A percentile compares a stretch with the other conserved stretches of the same genome.
Evolutionary conservation across 192 early-diverging fungal species (phyloP).

Genomic region (Backusella tuberculispora): DNA sequence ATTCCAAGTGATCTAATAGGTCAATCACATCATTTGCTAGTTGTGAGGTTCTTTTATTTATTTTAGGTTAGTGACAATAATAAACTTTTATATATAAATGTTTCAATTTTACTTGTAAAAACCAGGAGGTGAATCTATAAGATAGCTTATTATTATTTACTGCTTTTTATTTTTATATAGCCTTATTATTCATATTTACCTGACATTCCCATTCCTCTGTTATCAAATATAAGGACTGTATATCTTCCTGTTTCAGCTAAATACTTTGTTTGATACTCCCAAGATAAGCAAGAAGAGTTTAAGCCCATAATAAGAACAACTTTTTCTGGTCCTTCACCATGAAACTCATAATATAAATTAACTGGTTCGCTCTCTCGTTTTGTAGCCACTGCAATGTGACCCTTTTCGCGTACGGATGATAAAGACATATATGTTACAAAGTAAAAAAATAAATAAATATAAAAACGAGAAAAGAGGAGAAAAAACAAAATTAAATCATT

Average conservation of each 20-base stretch:
- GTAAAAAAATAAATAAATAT: background rate
- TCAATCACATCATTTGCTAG: constrained; percentile 76
- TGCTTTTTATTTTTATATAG: background rate
- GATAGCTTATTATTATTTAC: background rate
- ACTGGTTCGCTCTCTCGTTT: constrained; percentile 47
- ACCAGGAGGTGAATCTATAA: constrained; percentile 54
- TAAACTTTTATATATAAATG: background rate
- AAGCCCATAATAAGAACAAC: constrained; percentile 78
- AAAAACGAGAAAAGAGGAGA: background rate
- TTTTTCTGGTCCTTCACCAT: constrained; percentile 71
- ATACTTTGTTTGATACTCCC: constrained; percentile 59
- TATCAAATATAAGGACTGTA: constrained; percentile 81
- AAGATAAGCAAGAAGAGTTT: constrained; percentile 38
- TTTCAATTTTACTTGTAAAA: constrained; percentile 49
- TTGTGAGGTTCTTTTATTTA: constrained; percentile 59
- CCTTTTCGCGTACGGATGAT: constrained; percentile 17
- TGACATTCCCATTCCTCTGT: constrained; percentile 75
- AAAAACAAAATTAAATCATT: background rate
- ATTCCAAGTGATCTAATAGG: constrained; percentile 71
- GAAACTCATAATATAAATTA: constrained; percentile 80
- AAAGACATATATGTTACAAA: background rate
- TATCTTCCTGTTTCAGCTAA: constrained; percentile 70
- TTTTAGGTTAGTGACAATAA: background rate
- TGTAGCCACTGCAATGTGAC: constrained; percentile 43
- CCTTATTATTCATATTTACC: constrained; percentile 36